A percentile compares a stretch with the other conserved stretches of the same genome.
These are phyloP conservation scores for Dryas alaskensis DNA, from an alignment of 306 rosid genomes.

Conservation along the genomic window DNA sequence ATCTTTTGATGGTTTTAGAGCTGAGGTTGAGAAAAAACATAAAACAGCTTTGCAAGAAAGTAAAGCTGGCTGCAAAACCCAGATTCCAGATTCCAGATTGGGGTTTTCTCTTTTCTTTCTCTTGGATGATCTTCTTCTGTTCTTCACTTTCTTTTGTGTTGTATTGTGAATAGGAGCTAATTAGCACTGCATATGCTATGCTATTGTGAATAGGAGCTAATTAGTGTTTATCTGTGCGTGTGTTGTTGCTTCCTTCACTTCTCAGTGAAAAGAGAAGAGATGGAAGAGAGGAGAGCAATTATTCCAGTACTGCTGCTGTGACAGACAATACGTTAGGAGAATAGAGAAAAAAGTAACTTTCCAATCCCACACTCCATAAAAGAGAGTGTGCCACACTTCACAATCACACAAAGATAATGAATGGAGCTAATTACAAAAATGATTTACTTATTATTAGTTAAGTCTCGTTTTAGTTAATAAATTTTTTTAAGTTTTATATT, in stretches of 20 bases:
- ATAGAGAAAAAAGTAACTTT: background rate
- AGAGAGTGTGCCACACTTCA: constrained; percentile 14
- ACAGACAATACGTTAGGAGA: constrained; percentile 26
- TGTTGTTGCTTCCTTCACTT: constrained; percentile 24
- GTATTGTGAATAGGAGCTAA: background rate
- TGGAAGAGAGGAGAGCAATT: constrained; percentile 27
- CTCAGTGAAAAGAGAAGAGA: constrained; percentile 3
- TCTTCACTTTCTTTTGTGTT: constrained; percentile 16
- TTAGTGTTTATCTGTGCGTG: constrained; percentile 5
- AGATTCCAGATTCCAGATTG: background rate
- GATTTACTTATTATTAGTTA: too few relatives aligned
- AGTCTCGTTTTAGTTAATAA: too few relatives aligned
- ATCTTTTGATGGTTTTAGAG: constrained; percentile 12
- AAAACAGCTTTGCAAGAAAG: constrained; percentile 31
- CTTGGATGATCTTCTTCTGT: constrained; percentile 18
- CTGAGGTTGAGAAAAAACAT: constrained; percentile 21
- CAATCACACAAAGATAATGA: background rate
- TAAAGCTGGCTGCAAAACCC: constrained; percentile 27
- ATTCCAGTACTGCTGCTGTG: constrained; percentile 27
- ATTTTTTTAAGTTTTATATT: too few relatives aligned
- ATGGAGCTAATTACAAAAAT: too few relatives aligned
- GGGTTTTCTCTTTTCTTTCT: constrained; percentile 16
- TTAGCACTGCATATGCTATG: too few relatives aligned
- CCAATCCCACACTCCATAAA: constrained; percentile 11
- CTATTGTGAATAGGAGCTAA: background rate